Conservation (phyloP, 2,329 filamentous ascomycete genomes). For the Lachnellula cervina region DNA sequence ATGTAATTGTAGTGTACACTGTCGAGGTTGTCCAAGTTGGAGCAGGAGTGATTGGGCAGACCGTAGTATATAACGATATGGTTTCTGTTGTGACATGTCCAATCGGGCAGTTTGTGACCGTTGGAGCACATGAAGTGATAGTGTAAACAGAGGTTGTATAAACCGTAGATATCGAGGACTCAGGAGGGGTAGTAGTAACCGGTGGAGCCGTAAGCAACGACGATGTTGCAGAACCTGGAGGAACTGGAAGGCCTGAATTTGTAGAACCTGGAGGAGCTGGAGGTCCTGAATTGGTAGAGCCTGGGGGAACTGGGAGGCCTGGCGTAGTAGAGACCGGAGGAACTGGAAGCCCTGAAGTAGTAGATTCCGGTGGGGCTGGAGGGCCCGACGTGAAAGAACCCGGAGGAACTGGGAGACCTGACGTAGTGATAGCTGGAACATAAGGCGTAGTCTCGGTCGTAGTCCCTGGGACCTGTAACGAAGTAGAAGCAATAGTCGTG, state of each 20-base stretch:
- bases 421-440: not conserved
- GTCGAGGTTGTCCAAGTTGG: constrained; percentile 7
- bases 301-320: not conserved
- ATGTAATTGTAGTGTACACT: constrained; percentile 8
- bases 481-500: too few relatives aligned
- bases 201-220: not conserved
- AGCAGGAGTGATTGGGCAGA: constrained; percentile 3
- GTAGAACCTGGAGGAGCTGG: not conserved
- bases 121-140: not conserved
- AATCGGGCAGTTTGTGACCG: not conserved
- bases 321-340: not conserved
- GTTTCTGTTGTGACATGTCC: not conserved
- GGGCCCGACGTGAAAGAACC: not conserved
- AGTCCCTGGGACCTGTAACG: constrained; percentile 8
- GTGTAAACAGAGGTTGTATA: not conserved
- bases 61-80: not conserved
- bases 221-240: not conserved
- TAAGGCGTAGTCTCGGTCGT: constrained; percentile 11
- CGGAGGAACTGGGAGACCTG: not conserved
- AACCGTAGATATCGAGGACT: not conserved
- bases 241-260: not conserved
- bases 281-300: not conserved
- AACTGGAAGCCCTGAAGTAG: constrained; percentile 25
- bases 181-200: not conserved
- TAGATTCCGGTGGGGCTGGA: not conserved